A percentile compares a stretch with the other conserved stretches of the same genome.
phyloP scores from a whole-genome alignment of 352 stramenopile species.

The Globisporangium echinulatum region DNA sequence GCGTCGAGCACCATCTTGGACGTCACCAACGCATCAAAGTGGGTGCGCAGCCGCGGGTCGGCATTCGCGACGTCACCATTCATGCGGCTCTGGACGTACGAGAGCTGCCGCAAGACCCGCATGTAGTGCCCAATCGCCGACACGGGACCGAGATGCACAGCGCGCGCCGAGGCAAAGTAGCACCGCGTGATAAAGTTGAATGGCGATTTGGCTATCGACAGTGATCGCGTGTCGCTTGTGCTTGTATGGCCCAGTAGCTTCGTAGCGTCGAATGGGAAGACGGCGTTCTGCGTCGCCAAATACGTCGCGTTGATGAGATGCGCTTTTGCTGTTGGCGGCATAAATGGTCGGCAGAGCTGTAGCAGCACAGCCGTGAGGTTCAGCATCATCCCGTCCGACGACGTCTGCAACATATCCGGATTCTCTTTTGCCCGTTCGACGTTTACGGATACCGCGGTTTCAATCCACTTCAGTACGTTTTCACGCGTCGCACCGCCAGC shows the following conservation, averaged over 20 bases:
- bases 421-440: conserved; percentile 75
- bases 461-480: conserved; percentile 65
- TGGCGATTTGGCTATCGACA: conserved; percentile 20
- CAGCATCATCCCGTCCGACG: conserved; percentile 69
- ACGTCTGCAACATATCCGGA: conserved; percentile 53
- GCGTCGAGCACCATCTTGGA: conserved; percentile 80
- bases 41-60: conserved; percentile 60
- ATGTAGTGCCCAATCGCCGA: conserved; percentile 78
- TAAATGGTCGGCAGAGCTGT: conserved; percentile 73
- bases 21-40: conserved; percentile 66
- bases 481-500: conserved; percentile 47
- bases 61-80: conserved; percentile 32
- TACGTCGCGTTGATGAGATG: conserved; percentile 66
- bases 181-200: conserved; percentile 97
- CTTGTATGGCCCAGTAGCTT: conserved; percentile 30
- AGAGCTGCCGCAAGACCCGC: conserved; percentile 87
- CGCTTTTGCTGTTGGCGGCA: conserved; percentile 69
- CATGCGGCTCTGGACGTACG: conserved; percentile 83
- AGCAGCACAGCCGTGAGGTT: conserved; percentile 78
- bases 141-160: conserved; percentile 90
- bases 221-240: conserved; percentile 14
- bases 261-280: conserved; percentile 68
- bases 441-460: conserved; percentile 70
- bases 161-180: conserved; percentile 93
- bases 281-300: conserved; percentile 31